phyloP scores from a whole-genome alignment of 495 filamentous ascomycete genomes.

The Hypoxylon perforatum region DNA sequence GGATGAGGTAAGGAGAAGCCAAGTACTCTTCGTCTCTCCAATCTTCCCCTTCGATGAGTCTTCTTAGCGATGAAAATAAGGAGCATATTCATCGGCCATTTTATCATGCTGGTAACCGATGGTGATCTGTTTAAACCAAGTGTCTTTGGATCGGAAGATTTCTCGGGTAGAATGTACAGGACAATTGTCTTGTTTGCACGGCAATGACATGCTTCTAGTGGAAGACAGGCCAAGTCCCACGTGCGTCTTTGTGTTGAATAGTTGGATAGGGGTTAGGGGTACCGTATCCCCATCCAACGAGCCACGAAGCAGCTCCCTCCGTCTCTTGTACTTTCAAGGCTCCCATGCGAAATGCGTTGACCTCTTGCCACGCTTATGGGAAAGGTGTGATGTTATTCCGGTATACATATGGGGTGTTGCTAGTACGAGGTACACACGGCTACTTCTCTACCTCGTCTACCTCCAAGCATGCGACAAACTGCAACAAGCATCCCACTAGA shows the following conservation, averaged over 20 bases:
- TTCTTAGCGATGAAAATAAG: too few relatives aligned
- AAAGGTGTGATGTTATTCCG: conserved; percentile 7
- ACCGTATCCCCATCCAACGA: conserved; percentile 6
- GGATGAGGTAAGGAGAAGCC: too few relatives aligned
- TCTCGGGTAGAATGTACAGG: neutral
- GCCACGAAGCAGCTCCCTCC: conserved; percentile 10
- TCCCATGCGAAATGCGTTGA: conserved; percentile 18
- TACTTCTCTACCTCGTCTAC: too few relatives aligned
- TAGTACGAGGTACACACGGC: neutral
- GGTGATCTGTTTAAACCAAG: too few relatives aligned
- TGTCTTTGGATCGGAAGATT: neutral
- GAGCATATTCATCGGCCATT: too few relatives aligned
- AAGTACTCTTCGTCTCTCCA: too few relatives aligned
- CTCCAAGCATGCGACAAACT: conserved; percentile 15
- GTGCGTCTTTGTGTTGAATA: conserved; percentile 13
- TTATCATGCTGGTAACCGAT: too few relatives aligned
- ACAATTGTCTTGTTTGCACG: neutral
- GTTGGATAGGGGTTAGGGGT: conserved; percentile 20
- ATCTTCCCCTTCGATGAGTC: too few relatives aligned
- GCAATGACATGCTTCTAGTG: conserved; percentile 26
- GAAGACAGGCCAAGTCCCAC: conserved; percentile 20
- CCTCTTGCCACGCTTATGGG: conserved; percentile 20
- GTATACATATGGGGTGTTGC: conserved; percentile 1
- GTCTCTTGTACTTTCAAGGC: conserved; percentile 12
- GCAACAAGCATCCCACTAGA: conserved; percentile 25